phyloP scores from a whole-genome alignment of 768 basidiomycete species.

The Jaapia argillacea region DNA sequence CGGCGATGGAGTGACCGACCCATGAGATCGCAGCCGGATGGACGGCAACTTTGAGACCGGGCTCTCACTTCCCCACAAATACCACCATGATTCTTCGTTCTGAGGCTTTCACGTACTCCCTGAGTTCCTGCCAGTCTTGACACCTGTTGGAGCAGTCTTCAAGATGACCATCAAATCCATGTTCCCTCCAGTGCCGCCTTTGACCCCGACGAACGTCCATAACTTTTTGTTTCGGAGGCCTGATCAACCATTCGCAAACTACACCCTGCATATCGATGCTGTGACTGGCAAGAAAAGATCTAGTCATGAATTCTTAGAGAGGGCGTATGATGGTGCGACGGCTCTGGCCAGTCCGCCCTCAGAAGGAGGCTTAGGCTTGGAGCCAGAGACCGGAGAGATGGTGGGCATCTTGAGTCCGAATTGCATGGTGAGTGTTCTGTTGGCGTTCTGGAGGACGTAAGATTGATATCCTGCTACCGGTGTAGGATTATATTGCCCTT shows the following conservation, averaged over 20 bases:
- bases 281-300: slow-evolving; percentile 35
- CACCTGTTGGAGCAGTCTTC: no score
- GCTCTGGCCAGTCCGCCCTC: slow-evolving; percentile 33
- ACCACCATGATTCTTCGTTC: no score
- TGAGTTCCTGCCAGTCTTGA: no score
- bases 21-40: no score
- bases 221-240: slow-evolving; percentile 43
- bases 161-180: slow-evolving; percentile 51
- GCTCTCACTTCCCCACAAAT: no score
- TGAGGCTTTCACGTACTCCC: no score
- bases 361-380: slow-evolving; percentile 47
- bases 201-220: slow-evolving; percentile 44
- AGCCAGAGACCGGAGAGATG: slow-evolving; percentile 38
- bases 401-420: slow-evolving; percentile 67
- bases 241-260: slow-evolving; percentile 47
- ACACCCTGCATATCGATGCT: slow-evolving; percentile 44
- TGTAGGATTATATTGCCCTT: slow-evolving; percentile 45
- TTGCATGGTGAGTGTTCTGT: slow-evolving; percentile 37
- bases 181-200: slow-evolving; percentile 39
- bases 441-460: background rate
- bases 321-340: slow-evolving; percentile 45
- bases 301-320: slow-evolving; percentile 38
- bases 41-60: no score
- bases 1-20: no score
- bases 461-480: background rate